A percentile compares a stretch with the other conserved stretches of the same genome.
These are phyloP conservation scores for Syzygium syzygioides DNA, from an alignment of 441 rosid species.

Conservation along the genomic window DNA sequence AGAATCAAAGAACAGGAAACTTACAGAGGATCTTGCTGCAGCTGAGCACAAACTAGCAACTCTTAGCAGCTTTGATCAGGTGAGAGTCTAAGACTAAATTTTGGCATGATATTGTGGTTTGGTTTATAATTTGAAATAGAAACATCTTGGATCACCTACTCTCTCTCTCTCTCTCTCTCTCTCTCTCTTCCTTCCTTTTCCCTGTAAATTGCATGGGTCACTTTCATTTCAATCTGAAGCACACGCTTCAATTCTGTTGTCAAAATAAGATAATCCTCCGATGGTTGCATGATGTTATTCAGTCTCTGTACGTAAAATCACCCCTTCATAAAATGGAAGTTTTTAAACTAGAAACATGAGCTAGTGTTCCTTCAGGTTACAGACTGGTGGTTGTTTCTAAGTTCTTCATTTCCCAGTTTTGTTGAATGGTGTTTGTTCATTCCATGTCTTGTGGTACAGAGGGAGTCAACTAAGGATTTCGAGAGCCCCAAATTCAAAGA, in stretches of 20 bases:
- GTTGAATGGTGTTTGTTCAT: neutral
- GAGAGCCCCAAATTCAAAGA: conserved; percentile 57
- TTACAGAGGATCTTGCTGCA: conserved; percentile 54
- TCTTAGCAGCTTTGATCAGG: conserved; percentile 33
- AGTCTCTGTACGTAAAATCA: neutral
- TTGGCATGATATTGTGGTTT: neutral
- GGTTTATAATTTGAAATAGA: neutral
- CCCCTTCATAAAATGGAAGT: neutral
- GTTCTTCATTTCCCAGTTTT: neutral
- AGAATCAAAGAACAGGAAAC: conserved; percentile 44
- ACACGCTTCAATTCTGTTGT: neutral
- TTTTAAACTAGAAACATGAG: neutral
- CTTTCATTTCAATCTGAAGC: neutral
- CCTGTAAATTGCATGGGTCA: neutral
- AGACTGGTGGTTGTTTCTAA: neutral
- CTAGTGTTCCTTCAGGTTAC: neutral
- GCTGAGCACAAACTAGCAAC: conserved; percentile 55
- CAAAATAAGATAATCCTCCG: neutral
- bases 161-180: neutral
- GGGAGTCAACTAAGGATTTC: conserved; percentile 35
- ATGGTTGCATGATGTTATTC: neutral
- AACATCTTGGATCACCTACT: neutral
- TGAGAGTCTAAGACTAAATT: conserved; percentile 4
- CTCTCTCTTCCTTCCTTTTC: neutral
- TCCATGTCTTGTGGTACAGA: conserved; percentile 2